A percentile compares a stretch with the other conserved stretches of the same genome.
Evolutionary conservation across 2,329 filamentous ascomycete species (phyloP).

Genomic region (Xylaria arbuscula): DNA sequence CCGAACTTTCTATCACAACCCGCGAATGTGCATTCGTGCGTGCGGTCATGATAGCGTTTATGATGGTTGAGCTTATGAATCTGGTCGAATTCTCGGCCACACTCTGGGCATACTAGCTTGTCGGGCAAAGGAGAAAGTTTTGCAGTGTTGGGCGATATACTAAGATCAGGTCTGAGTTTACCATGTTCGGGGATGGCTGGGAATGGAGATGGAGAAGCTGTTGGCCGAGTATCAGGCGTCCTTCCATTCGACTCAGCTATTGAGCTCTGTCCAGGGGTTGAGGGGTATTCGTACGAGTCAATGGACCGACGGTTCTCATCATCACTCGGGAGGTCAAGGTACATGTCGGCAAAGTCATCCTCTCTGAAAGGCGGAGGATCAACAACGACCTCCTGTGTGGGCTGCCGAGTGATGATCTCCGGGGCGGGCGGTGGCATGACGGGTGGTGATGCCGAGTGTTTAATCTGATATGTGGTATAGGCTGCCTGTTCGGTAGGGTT

Average conservation of each 20-base stretch:
- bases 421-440: slow-evolving; percentile 43
- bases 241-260: slow-evolving; percentile 48
- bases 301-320: slow-evolving; percentile 46
- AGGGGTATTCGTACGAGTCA: slow-evolving; percentile 48
- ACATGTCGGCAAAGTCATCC: slow-evolving; percentile 43
- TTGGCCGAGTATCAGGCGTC: slow-evolving; percentile 50
- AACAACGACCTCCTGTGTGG: slow-evolving; percentile 37
- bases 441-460: slow-evolving; percentile 49
- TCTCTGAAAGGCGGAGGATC: slow-evolving; percentile 34
- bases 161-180: slow-evolving; percentile 44
- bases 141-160: slow-evolving; percentile 46
- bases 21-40: slow-evolving; percentile 57
- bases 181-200: slow-evolving; percentile 39
- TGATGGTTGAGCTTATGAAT: slow-evolving; percentile 72
- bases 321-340: slow-evolving; percentile 47
- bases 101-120: slow-evolving; percentile 54
- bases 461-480: slow-evolving; percentile 50
- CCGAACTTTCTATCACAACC: slow-evolving; percentile 68
- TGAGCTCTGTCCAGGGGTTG: slow-evolving; percentile 48
- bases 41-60: slow-evolving; percentile 69
- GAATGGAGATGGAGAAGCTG: slow-evolving; percentile 48
- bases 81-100: slow-evolving; percentile 64
- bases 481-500: slow-evolving; percentile 50
- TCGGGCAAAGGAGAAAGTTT: slow-evolving; percentile 42
- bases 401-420: slow-evolving; percentile 41